Conservation (phyloP, 768 basidiomycete genomes). For the Auricularia heimuer region DNA sequence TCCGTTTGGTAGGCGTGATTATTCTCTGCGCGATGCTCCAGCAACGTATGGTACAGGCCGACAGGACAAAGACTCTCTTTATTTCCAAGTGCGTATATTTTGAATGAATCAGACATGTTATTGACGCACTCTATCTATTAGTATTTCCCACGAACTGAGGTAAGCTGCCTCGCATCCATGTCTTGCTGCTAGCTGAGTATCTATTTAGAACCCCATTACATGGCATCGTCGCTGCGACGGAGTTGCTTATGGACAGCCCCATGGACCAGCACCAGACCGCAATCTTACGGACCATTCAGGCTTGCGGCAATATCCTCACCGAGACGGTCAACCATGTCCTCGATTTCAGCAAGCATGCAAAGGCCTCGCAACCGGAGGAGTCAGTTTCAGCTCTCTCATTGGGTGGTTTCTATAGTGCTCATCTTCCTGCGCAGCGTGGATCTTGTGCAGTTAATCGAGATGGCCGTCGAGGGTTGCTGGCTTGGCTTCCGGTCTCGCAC, state of each 20-base stretch:
- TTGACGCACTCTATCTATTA: conserved; percentile 17
- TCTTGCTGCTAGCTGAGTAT: conserved; percentile 5
- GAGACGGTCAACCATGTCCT: conserved; percentile 96
- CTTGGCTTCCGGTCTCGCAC: conserved; percentile 82
- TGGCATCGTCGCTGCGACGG: conserved; percentile 83
- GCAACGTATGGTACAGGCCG: conserved; percentile 85
- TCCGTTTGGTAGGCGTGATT: conserved; percentile 53
- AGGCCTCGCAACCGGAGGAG: conserved; percentile 52
- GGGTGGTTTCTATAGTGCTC: neutral
- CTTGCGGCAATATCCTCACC: conserved; percentile 89
- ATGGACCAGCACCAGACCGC: conserved; percentile 74
- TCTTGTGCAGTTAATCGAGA: conserved; percentile 73
- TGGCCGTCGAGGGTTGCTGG: conserved; percentile 90
- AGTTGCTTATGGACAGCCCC: conserved; percentile 77
- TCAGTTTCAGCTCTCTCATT: neutral
- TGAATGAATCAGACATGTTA: neutral
- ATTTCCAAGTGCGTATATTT: conserved; percentile 64
- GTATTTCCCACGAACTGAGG: conserved; percentile 88
- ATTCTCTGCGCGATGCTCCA: conserved; percentile 90
- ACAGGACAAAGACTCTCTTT: conserved; percentile 87
- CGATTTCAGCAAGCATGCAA: conserved; percentile 86
- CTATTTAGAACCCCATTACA: neutral
- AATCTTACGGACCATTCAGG: conserved; percentile 87
- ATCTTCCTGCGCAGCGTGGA: conserved; percentile 40
- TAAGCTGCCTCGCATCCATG: conserved; percentile 75